A percentile compares a stretch with the other conserved stretches of the same genome.
Conservation (phyloP, 2,329 filamentous ascomycete species). For the Beauveria scarabaeidicola region DNA sequence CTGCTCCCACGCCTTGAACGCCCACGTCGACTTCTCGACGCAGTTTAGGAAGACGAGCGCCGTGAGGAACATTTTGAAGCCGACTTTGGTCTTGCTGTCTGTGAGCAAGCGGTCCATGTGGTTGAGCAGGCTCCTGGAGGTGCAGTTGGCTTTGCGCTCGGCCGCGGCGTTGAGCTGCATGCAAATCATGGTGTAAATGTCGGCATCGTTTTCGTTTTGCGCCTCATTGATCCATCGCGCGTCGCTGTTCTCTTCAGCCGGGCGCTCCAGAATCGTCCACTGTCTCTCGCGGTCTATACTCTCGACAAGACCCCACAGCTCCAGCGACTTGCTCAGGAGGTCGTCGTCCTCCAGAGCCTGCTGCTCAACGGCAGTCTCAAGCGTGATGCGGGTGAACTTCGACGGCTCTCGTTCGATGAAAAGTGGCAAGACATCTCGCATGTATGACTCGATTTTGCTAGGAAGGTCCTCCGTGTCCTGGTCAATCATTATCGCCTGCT, state of each 20-base stretch:
- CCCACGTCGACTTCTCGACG: slow-evolving; percentile 60
- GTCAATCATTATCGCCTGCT: slow-evolving; percentile 47
- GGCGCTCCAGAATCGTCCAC: slow-evolving; percentile 48
- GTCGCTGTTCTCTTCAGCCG: slow-evolving; percentile 31
- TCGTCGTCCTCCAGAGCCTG: slow-evolving; percentile 41
- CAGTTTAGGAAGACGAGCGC: slow-evolving; percentile 56
- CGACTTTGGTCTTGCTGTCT: slow-evolving; percentile 51
- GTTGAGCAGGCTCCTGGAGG: slow-evolving; percentile 49
- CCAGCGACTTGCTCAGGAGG: slow-evolving; percentile 48
- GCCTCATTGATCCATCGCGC: slow-evolving; percentile 41
- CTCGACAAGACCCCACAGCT: slow-evolving; percentile 58
- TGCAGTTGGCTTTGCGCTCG: slow-evolving; percentile 53
- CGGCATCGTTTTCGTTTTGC: slow-evolving; percentile 39
- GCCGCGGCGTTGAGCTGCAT: slow-evolving; percentile 57
- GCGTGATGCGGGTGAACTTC: slow-evolving; percentile 49
- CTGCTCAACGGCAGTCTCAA: slow-evolving; percentile 43
- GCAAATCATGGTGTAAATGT: slow-evolving; percentile 53
- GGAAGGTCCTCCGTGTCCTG: slow-evolving; percentile 53
- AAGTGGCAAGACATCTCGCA: slow-evolving; percentile 47
- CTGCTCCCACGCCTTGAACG: slow-evolving; percentile 60
- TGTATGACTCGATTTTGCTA: slow-evolving; percentile 50
- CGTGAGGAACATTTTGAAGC: slow-evolving; percentile 53
- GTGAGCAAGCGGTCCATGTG: slow-evolving; percentile 54
- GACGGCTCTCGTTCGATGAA: slow-evolving; percentile 53
- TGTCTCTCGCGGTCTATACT: slow-evolving; percentile 56